Percentiles rank a stretch among this genome's conserved stretches.
These are phyloP conservation scores for Candida sonorensis DNA, from an alignment of 805 yeast species.

Conservation along the genomic window DNA sequence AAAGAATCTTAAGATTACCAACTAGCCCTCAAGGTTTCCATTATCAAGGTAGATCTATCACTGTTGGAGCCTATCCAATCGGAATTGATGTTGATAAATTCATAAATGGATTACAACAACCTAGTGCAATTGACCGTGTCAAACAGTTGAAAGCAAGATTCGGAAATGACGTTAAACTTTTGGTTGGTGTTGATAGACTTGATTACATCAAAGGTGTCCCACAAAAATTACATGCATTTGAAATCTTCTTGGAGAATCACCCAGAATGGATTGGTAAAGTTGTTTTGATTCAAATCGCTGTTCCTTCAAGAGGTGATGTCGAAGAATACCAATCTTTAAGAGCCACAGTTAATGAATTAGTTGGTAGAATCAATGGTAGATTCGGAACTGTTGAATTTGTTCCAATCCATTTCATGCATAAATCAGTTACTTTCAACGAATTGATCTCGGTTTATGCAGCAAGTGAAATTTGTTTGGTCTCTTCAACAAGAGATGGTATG, in stretches of 20 bases:
- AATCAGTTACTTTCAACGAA: slow-evolving; percentile 84
- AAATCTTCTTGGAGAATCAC: slow-evolving; percentile 82
- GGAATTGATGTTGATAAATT: slow-evolving; percentile 96
- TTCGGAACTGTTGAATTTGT: slow-evolving; percentile 97
- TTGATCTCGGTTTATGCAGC: slow-evolving; percentile 79
- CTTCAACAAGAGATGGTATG: slow-evolving; percentile 98
- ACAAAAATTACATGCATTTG: slow-evolving; percentile 93
- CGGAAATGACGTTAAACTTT: slow-evolving; percentile 71
- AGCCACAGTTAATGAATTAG: slow-evolving; percentile 91
- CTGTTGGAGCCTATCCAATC: slow-evolving; percentile 96
- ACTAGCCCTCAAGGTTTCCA: slow-evolving; percentile 90
- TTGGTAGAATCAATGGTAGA: slow-evolving; percentile 92
- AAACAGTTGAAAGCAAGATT: slow-evolving; percentile 50
- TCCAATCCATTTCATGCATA: slow-evolving; percentile 95
- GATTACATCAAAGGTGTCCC: slow-evolving; percentile 99
- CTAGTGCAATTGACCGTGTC: slow-evolving; percentile 60
- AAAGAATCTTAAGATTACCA: slow-evolving; percentile 71
- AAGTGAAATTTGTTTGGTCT: slow-evolving; percentile 86
- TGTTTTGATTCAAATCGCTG: slow-evolving; percentile 92
- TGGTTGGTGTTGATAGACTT: slow-evolving; percentile 93
- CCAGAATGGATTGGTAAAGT: slow-evolving; percentile 99
- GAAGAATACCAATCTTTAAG: slow-evolving; percentile 94
- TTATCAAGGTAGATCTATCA: slow-evolving; percentile 66
- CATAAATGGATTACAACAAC: slow-evolving; percentile 64
- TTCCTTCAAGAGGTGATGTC: slow-evolving; percentile 95